Evolutionary conservation across 495 filamentous ascomycete genomes (phyloP), one percentile per base, ranked within the genome.

Genomic region (Neurospora pannonica): DNA sequence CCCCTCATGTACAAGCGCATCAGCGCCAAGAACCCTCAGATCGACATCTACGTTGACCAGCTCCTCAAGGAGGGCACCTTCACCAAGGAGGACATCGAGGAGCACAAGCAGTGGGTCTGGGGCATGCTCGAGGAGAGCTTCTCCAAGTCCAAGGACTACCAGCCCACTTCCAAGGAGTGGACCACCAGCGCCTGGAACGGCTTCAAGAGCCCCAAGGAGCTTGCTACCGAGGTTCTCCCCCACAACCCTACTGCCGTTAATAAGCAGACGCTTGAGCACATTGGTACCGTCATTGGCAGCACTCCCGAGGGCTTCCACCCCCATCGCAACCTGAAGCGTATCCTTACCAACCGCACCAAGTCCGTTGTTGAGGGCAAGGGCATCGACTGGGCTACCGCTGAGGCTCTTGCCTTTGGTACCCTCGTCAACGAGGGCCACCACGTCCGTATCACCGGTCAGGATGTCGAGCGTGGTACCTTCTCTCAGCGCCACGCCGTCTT

Each of bases 41-140:
- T 99, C 75, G 90, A 95, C 81, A 92, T 90, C 78, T 99, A 99
- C 82, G 87, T 95, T 74, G 88, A 95, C 74, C 90, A 94, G 87
- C 92, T 99, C 43, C 86, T 98, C 38, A 86, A 92, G 75, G 94
- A 97, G 80, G 91, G 93, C 75, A 94, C 93, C 72, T 98, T 99
- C 86, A 97, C 94, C 74, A 94, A 97, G 85, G 95, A 95, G 78
- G 96, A 99, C 79, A 93, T 99, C 74, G 95, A 99, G 74, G 96
- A 99, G 87, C 96, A 99, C 88, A 97, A 96, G 87, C 93, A 97
- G 83, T 99, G 96, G 96, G 97, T 98, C 71, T 99, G 97, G 96
- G 93, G 93, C 76, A 98, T 98, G 95, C 86, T 99, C 62, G 94
- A 95, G 79, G 94, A 97, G 81, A 97, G 94, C 86, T 99, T 98